Percentiles rank a stretch among this genome's conserved stretches.
Conservation (phyloP, 2,329 filamentous ascomycete species). For the Aspergillus jensenii region DNA sequence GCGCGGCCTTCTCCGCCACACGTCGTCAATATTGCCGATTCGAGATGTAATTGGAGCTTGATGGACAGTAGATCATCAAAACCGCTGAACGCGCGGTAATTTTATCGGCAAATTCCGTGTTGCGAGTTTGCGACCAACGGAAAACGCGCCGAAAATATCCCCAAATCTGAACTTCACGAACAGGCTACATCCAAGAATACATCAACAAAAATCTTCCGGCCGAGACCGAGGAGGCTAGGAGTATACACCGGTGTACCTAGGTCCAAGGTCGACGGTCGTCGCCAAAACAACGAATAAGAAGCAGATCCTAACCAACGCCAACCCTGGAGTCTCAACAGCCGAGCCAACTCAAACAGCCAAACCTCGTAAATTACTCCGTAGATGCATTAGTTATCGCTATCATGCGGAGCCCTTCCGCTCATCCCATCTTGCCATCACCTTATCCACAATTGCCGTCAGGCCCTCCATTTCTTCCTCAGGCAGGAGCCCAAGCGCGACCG, state of each 20-base stretch:
- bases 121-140: not conserved
- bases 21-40: conserved; percentile 8
- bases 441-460: conserved; percentile 70
- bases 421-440: conserved; percentile 58
- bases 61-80: not conserved
- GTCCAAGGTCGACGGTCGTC: not conserved
- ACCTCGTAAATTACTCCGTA: not conserved
- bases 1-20: not conserved
- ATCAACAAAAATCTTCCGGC: too few species aligned
- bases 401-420: not conserved
- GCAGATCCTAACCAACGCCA: not conserved
- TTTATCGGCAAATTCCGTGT: not conserved
- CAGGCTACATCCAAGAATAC: too few species aligned
- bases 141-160: not conserved
- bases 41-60: not conserved
- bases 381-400: not conserved
- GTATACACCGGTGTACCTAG: too few species aligned
- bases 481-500: conserved; percentile 72
- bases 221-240: too few species aligned
- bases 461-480: conserved; percentile 95
- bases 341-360: not conserved
- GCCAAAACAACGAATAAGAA: not conserved
- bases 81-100: not conserved
- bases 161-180: not conserved
- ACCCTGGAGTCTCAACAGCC: too few species aligned